Base-by-base conservation (phyloP, 2,329 filamentous ascomycete genomes). In the Setomelanomma holmii region DNA sequence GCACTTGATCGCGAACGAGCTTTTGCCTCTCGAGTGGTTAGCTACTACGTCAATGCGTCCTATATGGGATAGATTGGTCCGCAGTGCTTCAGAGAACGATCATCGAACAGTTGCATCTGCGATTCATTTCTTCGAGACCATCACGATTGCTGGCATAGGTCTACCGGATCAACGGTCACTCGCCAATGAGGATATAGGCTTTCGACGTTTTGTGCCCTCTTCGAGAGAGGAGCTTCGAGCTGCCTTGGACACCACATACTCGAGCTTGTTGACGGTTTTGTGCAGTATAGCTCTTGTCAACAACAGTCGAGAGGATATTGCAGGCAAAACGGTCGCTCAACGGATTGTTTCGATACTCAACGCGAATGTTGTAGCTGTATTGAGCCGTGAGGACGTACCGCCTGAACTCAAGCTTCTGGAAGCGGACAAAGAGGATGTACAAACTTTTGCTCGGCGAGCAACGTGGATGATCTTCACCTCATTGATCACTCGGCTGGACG, bases 21-120 rank as follows among this genome's bases (percentile, higher is more conserved):
- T 71, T 11, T 45, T 76, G 8, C 73, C 72, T 3, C 44, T 76
- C 8, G 73, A 75, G 45, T 76, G 75, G 75, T 54, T 76, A 14
- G 73, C 74, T 2, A 75, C 74, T 2, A 59, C 65, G 27, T 58
- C 55, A 14, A 72, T 76, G 68, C 70, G 64, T 12, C 63, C 65
- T 4, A 38, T 75, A 4, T 76, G 71, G 69, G 71, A 66, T 24
- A 65, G 64, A 33, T 45, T 75, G 3, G 64, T 76, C 10, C 66
- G 66, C 33, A 63, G 63, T 5, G 50, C 75, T n/a, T 66, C 68
- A 1, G 62, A 71, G n/a, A 56, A 61, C 3, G 60, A 74, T 21
- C 44, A 55, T 34, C 65, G 64, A 12, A 66, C 63, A 2, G 47
- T 66, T 20, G 55, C 49, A 21, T 64, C 64, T 24, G 66, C 68